A percentile compares a stretch with the other conserved stretches of the same genome.
phyloP scores from a whole-genome alignment of 805 yeast genomes.

The Candida orba region DNA sequence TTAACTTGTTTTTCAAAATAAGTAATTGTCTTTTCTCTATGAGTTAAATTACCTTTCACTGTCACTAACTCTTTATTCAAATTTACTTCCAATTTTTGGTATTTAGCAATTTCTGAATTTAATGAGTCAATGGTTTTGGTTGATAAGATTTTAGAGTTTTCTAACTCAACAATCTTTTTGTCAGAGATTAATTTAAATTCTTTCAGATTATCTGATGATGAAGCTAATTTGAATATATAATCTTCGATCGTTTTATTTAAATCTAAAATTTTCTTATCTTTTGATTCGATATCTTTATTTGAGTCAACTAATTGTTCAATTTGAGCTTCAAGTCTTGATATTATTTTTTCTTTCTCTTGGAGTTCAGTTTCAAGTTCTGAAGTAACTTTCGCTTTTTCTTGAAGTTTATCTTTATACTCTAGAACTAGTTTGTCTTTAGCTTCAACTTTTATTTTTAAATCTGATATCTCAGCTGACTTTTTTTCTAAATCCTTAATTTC shows the following conservation, averaged over 20 bases:
- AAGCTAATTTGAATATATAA: background rate
- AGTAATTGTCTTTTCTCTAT: conserved; percentile 31
- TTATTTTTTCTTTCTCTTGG: too few species aligned
- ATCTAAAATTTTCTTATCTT: background rate
- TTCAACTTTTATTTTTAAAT: background rate
- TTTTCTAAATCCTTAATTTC: background rate
- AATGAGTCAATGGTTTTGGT: conserved; percentile 19
- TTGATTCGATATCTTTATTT: background rate
- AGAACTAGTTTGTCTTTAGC: too few species aligned
- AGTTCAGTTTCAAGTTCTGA: background rate
- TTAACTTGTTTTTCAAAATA: conserved; percentile 35
- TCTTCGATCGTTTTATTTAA: background rate
- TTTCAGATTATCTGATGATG: background rate
- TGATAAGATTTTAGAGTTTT: conserved; percentile 6
- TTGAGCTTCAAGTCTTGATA: conserved; percentile 5
- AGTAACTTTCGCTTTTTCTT: conserved; percentile 8
- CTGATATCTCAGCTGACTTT: conserved; percentile 5
- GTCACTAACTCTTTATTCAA: conserved; percentile 18
- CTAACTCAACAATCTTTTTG: background rate
- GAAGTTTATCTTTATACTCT: conserved; percentile 13
- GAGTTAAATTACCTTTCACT: conserved; percentile 15
- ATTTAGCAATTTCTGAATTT: conserved; percentile 15
- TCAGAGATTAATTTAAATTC: background rate
- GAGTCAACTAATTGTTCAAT: background rate
- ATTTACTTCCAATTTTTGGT: conserved; percentile 17